These are phyloP conservation scores for Pistacia atlantica DNA, from an alignment of 345 rosid species.

Conservation along the genomic window DNA sequence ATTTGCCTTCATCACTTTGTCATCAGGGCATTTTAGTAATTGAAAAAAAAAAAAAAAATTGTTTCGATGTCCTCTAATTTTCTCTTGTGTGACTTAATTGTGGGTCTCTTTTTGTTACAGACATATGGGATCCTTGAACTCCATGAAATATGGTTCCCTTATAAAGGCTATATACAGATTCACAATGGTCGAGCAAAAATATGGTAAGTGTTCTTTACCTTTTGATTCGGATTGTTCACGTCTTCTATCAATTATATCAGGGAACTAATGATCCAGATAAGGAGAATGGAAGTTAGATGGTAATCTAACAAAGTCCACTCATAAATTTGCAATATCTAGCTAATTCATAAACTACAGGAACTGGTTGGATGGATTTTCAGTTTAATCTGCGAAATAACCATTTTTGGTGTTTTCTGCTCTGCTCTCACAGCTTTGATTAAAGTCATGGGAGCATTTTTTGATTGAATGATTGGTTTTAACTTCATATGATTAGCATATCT, in stretches of 20 bases:
- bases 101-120: constrained; percentile 39
- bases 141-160: constrained; percentile 65
- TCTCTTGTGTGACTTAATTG: constrained; percentile 4
- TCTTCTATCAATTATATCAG: background rate
- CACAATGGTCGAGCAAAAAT: constrained; percentile 76
- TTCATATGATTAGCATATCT: background rate
- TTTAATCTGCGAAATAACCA: background rate
- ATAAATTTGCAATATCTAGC: background rate
- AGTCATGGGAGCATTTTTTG: background rate
- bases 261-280: background rate
- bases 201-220: constrained; percentile 49
- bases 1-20: background rate
- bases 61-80: background rate
- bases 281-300: background rate
- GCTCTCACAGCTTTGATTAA: background rate
- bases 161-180: constrained; percentile 73
- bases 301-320: background rate
- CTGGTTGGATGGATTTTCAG: background rate
- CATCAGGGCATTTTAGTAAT: constrained; percentile 7
- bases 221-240: background rate
- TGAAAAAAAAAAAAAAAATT: background rate
- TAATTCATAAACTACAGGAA: background rate
- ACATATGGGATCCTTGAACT: constrained; percentile 83
- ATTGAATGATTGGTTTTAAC: background rate
- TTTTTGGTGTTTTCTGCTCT: too few relatives aligned